These are phyloP conservation scores for Bipolaris victoriae DNA, from an alignment of 2,329 filamentous ascomycete species.

Conservation along the genomic window DNA sequence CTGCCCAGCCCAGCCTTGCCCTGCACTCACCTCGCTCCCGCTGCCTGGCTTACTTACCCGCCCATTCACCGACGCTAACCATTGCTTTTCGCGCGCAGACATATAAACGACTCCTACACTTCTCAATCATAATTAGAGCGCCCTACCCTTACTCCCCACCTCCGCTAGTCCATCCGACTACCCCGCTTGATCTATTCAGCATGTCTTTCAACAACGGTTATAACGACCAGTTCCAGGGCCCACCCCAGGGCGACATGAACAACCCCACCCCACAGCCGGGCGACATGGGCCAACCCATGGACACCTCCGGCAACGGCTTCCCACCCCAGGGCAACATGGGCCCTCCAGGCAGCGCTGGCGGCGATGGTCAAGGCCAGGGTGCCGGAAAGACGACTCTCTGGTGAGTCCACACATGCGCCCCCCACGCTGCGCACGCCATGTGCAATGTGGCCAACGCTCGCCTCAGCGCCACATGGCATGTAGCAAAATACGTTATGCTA, in stretches of 20 bases:
- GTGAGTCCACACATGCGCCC: conserved; percentile 43
- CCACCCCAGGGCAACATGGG: conserved; percentile 56
- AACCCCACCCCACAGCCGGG: conserved; percentile 56
- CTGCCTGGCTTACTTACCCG: conserved; percentile 19
- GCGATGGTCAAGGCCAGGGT: conserved; percentile 48
- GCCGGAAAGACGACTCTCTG: conserved; percentile 60
- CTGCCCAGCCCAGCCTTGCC: not conserved
- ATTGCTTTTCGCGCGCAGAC: conserved; percentile 29
- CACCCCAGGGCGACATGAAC: conserved; percentile 58
- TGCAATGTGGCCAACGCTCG: not conserved
- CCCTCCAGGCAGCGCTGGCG: conserved; percentile 46
- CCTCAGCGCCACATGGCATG: not conserved
- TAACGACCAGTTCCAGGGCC: conserved; percentile 63
- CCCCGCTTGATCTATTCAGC: conserved; percentile 40
- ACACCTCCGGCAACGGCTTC: conserved; percentile 59
- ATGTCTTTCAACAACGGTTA: conserved; percentile 74
- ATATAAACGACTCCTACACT: conserved; percentile 29
- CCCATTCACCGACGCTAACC: conserved; percentile 37
- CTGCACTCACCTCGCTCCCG: conserved; percentile 14
- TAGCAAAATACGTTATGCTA: conserved; percentile 19
- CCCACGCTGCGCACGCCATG: not conserved
- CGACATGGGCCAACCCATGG: conserved; percentile 64
- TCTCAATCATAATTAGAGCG: conserved; percentile 41
- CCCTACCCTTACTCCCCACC: conserved; percentile 29
- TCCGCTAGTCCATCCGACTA: conserved; percentile 21